Evolutionary conservation across 805 yeast genomes (phyloP).

Genomic region (Naumovozyma baii): DNA sequence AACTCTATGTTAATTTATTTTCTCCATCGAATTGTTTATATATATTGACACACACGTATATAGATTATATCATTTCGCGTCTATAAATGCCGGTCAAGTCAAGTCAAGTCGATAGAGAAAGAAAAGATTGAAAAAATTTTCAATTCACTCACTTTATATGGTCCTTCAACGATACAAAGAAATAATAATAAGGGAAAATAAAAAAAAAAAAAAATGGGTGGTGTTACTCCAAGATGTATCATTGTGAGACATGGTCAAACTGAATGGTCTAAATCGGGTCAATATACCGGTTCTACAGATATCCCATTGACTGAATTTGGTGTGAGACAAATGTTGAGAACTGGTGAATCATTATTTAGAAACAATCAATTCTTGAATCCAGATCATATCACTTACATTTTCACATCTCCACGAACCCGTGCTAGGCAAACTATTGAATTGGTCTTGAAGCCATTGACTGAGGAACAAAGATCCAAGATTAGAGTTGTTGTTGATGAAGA

Average conservation of each 20-base stretch:
- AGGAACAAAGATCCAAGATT: constrained; percentile 34
- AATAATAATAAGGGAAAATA: background rate
- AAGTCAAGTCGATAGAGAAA: too few species aligned
- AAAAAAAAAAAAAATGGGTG: constrained; percentile 1
- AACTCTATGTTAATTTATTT: too few species aligned
- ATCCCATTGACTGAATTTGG: constrained; percentile 71
- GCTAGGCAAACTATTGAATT: constrained; percentile 69
- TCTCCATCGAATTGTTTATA: too few species aligned
- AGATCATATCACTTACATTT: constrained; percentile 46
- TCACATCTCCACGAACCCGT: constrained; percentile 73
- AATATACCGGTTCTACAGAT: constrained; percentile 82
- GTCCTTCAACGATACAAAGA: too few species aligned
- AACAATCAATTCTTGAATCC: constrained; percentile 54
- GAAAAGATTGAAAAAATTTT: too few species aligned
- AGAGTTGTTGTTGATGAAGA: constrained; percentile 50
- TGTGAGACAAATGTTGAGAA: constrained; percentile 59
- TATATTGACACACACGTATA: too few species aligned
- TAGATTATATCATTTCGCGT: too few species aligned
- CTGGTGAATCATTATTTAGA: constrained; percentile 65
- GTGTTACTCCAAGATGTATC: constrained; percentile 55
- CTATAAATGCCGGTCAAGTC: too few species aligned
- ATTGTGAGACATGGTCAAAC: constrained; percentile 85
- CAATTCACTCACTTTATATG: too few species aligned
- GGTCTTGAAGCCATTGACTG: constrained; percentile 42
- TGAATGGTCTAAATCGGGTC: constrained; percentile 92